Evolutionary conservation across 2,329 filamentous ascomycete genomes (phyloP), one percentile per base, ranked within the genome.

Genomic region (Thielaviopsis euricoi): DNA sequence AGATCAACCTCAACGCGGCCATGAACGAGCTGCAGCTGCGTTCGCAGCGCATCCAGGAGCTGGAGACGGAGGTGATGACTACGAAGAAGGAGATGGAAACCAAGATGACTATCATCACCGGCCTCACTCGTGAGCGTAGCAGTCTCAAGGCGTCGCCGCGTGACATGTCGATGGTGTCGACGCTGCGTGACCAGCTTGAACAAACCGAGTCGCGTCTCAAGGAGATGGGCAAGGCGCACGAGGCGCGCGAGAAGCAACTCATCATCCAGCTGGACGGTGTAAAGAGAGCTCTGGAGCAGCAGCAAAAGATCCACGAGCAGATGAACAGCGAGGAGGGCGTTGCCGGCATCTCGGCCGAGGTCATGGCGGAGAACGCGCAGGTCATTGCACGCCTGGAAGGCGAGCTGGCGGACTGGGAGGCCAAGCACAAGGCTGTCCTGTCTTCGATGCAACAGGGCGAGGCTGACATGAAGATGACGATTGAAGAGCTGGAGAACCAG

Each of bases 21-120:
- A 91, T 96, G 83, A 87, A 93, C 64, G 93, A 98, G 68, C 76
- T 98, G 37, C 86, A 95, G 63, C 78, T 78, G 10, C 83, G 90
- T 49, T 90, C 90, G 46, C 90, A 97, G 68, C 83, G 90, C 26
- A 90, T 96, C 56, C 87, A 94, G 66, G 84, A 90, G 65, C 76
- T 98, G 15, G 93, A 98, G 69, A 82, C 83, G 6, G 91, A 95
- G 64, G 80, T 96, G 58, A 76, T 83, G 25, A 83, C 82, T 3
- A 81, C 89, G 22, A 93, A 88, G 74, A 95, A 89, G 73, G 93
- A 98, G 70, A 95, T 97, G 85, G 93, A 98, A 67, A 84, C 81
- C 62, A 98, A 98, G 79, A 89, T 91, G 76, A 87, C 88, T 29
- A 90, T 98, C 67, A 97, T 98, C 64, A 88, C 89, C 29, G 93